A percentile compares a stretch with the other conserved stretches of the same genome.
These are phyloP conservation scores for Pythium vanterpoolii DNA, from an alignment of 352 stramenopile genomes.

Conservation along the genomic window DNA sequence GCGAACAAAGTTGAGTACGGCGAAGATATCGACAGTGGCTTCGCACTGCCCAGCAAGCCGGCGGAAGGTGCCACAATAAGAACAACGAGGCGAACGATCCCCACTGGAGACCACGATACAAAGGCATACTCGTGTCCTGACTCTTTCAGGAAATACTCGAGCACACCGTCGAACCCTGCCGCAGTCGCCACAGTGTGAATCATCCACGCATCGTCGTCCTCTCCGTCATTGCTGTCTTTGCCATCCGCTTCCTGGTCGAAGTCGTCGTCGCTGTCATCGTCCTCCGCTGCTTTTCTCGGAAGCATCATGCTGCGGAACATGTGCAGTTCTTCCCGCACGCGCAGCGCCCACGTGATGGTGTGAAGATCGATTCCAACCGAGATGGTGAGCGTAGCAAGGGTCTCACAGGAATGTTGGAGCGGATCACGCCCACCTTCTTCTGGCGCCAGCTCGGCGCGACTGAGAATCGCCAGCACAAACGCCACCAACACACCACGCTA, in stretches of 20 bases:
- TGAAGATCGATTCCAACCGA: conserved; percentile 33
- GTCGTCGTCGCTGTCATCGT: conserved; percentile 9
- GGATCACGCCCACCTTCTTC: background rate
- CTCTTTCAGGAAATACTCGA: conserved; percentile 50
- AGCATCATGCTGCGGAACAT: conserved; percentile 38
- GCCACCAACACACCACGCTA: conserved; percentile 26
- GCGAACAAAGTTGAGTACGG: conserved; percentile 49
- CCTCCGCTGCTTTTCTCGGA: conserved; percentile 16
- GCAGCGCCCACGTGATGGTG: conserved; percentile 43
- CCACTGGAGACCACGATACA: conserved; percentile 49
- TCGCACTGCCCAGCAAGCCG: background rate
- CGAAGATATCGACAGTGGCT: conserved; percentile 20
- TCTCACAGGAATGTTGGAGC: conserved; percentile 1
- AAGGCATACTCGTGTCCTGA: conserved; percentile 55
- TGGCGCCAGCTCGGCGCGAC: conserved; percentile 2
- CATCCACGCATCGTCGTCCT: conserved; percentile 29
- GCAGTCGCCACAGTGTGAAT: conserved; percentile 20
- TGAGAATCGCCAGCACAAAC: conserved; percentile 20
- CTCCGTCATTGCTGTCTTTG: conserved; percentile 8
- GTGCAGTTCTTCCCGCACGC: conserved; percentile 53
- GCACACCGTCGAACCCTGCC: conserved; percentile 31
- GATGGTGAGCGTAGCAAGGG: conserved; percentile 29
- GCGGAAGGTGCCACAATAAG: background rate
- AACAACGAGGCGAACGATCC: conserved; percentile 35
- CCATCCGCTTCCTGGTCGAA: conserved; percentile 11